These are phyloP conservation scores for Alternaria alternata DNA, from an alignment of 2,329 filamentous ascomycete species.

Conservation along the genomic window DNA sequence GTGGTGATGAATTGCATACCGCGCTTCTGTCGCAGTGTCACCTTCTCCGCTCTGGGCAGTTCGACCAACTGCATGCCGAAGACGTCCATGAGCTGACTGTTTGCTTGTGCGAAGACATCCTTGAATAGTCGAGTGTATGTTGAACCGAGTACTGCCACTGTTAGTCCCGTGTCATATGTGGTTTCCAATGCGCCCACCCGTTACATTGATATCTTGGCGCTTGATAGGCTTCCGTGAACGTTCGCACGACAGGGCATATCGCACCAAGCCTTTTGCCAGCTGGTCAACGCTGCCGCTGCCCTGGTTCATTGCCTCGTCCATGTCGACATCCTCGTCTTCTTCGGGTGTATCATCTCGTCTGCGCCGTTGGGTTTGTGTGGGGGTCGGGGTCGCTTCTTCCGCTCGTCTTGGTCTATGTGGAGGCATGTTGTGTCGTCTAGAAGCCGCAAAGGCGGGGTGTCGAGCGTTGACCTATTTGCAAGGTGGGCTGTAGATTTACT, in stretches of 20 bases:
- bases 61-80: conserved; percentile 97
- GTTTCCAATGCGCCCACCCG: conserved; percentile 44
- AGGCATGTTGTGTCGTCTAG: conserved; percentile 12
- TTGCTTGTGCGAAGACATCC: conserved; percentile 77
- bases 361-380: conserved; percentile 30
- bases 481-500: background rate
- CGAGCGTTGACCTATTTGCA: background rate
- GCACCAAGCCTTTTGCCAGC: conserved; percentile 68
- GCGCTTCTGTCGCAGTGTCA: conserved; percentile 80
- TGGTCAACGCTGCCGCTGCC: conserved; percentile 49
- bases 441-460: background rate
- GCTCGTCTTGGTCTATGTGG: conserved; percentile 6
- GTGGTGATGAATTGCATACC: conserved; percentile 58
- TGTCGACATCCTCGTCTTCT: conserved; percentile 33
- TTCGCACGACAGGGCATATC: conserved; percentile 68
- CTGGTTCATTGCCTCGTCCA: conserved; percentile 17
- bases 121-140: conserved; percentile 73
- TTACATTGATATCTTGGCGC: conserved; percentile 65
- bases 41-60: conserved; percentile 80
- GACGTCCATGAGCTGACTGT: conserved; percentile 71
- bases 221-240: conserved; percentile 66
- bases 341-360: conserved; percentile 28
- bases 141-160: conserved; percentile 68
- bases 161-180: conserved; percentile 9
- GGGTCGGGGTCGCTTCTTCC: conserved; percentile 24